Conservation (phyloP, 768 basidiomycete species). For the Omphalotus guepiniiformis region DNA sequence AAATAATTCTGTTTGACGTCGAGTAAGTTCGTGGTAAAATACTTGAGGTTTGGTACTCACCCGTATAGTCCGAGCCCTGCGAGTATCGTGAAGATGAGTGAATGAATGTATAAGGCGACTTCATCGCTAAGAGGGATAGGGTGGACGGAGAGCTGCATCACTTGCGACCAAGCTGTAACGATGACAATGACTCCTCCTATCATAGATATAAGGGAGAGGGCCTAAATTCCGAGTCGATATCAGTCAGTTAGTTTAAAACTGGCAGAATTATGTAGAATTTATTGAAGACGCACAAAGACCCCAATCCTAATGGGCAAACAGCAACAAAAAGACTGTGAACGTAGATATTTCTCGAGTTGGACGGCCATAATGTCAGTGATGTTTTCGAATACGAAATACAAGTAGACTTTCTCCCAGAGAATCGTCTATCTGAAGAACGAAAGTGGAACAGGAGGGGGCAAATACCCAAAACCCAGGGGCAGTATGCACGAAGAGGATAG, state of each 20-base stretch:
- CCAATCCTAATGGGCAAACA: neutral
- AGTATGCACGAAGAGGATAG: neutral
- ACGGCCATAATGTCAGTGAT: too few relatives aligned
- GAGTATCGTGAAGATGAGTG: conserved; percentile 43
- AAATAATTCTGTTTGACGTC: conserved; percentile 32
- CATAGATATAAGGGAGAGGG: conserved; percentile 40
- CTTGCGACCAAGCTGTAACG: conserved; percentile 43
- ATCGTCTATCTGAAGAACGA: neutral
- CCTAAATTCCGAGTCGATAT: conserved; percentile 18
- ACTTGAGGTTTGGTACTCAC: conserved; percentile 28
- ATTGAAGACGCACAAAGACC: conserved; percentile 6
- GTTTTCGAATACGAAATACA: conserved; percentile 1
- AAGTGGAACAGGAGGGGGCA: too few relatives aligned
- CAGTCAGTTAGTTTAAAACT: neutral
- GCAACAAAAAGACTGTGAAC: conserved; percentile 1
- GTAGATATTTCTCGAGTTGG: conserved; percentile 8
- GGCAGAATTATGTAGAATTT: neutral
- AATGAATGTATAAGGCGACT: conserved; percentile 42
- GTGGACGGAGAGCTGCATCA: conserved; percentile 38
- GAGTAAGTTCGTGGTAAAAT: neutral
- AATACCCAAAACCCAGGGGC: conserved; percentile 9
- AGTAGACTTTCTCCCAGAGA: conserved; percentile 6
- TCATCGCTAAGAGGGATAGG: conserved; percentile 33
- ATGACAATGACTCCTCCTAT: conserved; percentile 40
- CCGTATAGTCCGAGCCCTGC: conserved; percentile 46